Evolutionary conservation across 2,329 filamentous ascomycete species (phyloP).

Genomic region (Alternaria solani): DNA sequence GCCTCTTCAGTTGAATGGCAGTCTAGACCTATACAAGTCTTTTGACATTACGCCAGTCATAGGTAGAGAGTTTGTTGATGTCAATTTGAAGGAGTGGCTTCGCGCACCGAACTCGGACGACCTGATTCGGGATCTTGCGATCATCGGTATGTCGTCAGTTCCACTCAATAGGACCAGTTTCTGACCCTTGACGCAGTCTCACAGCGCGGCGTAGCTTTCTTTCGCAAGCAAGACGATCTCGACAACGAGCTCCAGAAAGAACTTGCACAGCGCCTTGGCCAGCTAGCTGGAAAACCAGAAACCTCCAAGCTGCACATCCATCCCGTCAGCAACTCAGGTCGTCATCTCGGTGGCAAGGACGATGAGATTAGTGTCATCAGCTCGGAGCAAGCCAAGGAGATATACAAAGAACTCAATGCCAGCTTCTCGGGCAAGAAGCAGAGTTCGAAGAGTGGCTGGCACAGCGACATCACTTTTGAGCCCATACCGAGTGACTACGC

Average conservation of each 20-base stretch:
- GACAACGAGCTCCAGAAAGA: slow-evolving; percentile 63
- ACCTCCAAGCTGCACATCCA: slow-evolving; percentile 69
- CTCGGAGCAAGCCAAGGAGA: too few relatives aligned
- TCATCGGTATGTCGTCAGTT: slow-evolving; percentile 45
- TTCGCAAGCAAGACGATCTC: slow-evolving; percentile 61
- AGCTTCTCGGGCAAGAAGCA: too few relatives aligned
- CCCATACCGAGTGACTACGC: too few relatives aligned
- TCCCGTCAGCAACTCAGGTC: slow-evolving; percentile 61
- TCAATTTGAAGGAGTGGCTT: slow-evolving; percentile 70
- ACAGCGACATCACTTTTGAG: too few relatives aligned
- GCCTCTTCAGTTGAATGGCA: slow-evolving; percentile 57
- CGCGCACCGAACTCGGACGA: slow-evolving; percentile 70
- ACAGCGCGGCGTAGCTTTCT: slow-evolving; percentile 63
- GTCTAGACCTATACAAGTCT: slow-evolving; percentile 61
- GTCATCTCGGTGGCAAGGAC: slow-evolving; percentile 50
- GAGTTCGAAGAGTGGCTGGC: too few relatives aligned
- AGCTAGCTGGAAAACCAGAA: slow-evolving; percentile 65
- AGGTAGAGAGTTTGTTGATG: slow-evolving; percentile 66
- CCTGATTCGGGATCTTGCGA: slow-evolving; percentile 69
- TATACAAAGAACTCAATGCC: too few relatives aligned
- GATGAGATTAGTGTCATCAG: slow-evolving; percentile 52
- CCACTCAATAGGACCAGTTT: too few relatives aligned
- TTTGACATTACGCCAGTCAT: slow-evolving; percentile 70
- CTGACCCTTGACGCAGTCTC: too few relatives aligned
- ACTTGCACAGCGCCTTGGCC: slow-evolving; percentile 63